Evolutionary conservation across 495 filamentous ascomycete genomes (phyloP), one percentile per base, ranked within the genome.

Genomic region (Aspergillus nidulans): DNA sequence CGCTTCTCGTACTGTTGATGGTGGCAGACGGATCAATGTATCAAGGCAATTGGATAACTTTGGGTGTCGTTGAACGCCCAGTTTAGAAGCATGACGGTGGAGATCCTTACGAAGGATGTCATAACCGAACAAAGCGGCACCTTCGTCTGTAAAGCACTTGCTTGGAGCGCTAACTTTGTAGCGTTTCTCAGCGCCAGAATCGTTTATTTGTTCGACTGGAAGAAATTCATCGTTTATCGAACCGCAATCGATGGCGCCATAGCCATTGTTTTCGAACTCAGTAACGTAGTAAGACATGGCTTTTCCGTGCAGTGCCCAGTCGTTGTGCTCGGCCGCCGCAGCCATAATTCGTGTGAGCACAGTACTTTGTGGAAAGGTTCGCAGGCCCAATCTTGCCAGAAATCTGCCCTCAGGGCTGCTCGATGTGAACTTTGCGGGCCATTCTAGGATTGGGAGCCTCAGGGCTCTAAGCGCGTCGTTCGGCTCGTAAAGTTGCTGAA

Each of bases 401-500:
- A 96, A 95, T 36, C 75, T 81, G 1, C 79, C 90, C 70, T 97
- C 92, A 12, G 69, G 64, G 60, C 83, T 90, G 38, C 65, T 68
- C 26, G 74, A 69, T 44, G 81, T 74, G 65, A 84, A 89, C 39
- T 74, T 76, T 0, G 87, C 88, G 16, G 86, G 85, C 90, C 94
- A 95, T 42, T 95, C 87, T 8, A 98, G 73, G n/a, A 95, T 74
- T 1, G 85, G 89, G 13, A 98, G 69, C 13, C 80, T 75, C 12
- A 98, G 74, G 20, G 77, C 71, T 24, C 89, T 78, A 16, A 94
- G 75, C 1, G 76, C 65, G 28, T 87, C 84, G 39, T 85, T 88
- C 6, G 94, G 94, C 57, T 92, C 89, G 63, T 87, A 96, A 0
- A 98, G 79, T 45, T 96, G 89, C 10, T 84, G 88, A 2, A 95